Evolutionary conservation across 2,329 filamentous ascomycete species (phyloP).

Genomic region (Cercospora zeae-maydis): DNA sequence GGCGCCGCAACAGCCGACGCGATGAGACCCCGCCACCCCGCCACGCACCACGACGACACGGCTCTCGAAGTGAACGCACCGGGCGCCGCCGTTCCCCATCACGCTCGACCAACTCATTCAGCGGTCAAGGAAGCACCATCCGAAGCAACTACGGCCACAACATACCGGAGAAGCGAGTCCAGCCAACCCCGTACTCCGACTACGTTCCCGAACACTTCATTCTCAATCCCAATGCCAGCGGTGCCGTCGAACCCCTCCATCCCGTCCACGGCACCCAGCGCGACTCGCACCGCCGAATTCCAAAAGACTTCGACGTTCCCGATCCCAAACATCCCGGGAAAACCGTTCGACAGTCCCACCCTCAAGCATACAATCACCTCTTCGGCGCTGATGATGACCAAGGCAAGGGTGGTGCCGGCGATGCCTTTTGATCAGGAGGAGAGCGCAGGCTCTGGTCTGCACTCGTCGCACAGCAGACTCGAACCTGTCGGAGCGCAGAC

Average conservation of each 20-base stretch:
- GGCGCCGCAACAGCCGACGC: neutral
- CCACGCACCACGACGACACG: neutral
- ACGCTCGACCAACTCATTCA: neutral
- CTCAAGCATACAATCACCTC: slow-evolving; percentile 20
- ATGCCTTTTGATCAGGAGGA: neutral
- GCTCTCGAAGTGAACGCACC: neutral
- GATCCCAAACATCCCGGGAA: slow-evolving; percentile 20
- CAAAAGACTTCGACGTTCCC: slow-evolving; percentile 17
- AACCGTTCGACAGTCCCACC: slow-evolving; percentile 11
- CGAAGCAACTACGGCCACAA: neutral
- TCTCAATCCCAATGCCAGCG: neutral
- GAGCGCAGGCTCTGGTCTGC: too few relatives aligned
- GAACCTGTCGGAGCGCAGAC: neutral
- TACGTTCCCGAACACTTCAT: slow-evolving; percentile 18
- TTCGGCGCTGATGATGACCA: slow-evolving; percentile 23
- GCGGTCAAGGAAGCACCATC: neutral
- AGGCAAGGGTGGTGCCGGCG: neutral
- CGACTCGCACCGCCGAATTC: slow-evolving; percentile 14
- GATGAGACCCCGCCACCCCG: neutral
- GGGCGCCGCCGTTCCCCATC: neutral
- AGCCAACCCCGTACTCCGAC: slow-evolving; percentile 9
- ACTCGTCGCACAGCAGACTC: too few relatives aligned
- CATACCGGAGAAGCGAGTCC: slow-evolving; percentile 3
- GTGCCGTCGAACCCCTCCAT: slow-evolving; percentile 9
- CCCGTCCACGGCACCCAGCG: slow-evolving; percentile 18